Evolutionary conservation across 2,329 filamentous ascomycete species (phyloP).

Genomic region (Graphilbum ipis-grandicollis): DNA sequence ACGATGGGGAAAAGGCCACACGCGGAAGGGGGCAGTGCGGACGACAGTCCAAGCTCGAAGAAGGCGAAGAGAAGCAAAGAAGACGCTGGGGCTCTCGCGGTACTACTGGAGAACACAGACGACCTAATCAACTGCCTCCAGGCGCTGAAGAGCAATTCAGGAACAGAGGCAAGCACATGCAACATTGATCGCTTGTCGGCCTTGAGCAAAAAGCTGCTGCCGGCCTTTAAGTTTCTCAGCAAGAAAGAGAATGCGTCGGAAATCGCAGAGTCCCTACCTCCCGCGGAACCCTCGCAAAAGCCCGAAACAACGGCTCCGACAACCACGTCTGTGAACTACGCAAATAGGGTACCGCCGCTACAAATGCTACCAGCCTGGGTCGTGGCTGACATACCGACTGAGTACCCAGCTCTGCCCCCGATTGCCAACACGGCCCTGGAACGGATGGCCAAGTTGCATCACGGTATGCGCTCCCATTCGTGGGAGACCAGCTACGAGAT

Average conservation of each 20-base stretch:
- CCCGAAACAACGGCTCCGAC: neutral
- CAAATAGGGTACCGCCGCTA: slow-evolving; percentile 2
- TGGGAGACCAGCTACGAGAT: slow-evolving; percentile 50
- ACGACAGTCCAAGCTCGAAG: neutral
- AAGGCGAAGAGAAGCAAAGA: neutral
- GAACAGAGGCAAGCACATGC: slow-evolving; percentile 9
- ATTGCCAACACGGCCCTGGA: slow-evolving; percentile 43
- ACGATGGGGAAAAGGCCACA: neutral
- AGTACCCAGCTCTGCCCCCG: slow-evolving; percentile 40
- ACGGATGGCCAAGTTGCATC: slow-evolving; percentile 48
- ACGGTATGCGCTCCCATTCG: slow-evolving; percentile 21
- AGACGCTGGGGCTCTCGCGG: slow-evolving; percentile 11
- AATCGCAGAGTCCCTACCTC: too few relatives aligned
- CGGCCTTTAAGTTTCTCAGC: slow-evolving; percentile 11
- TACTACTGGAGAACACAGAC: slow-evolving; percentile 18
- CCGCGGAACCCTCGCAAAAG: neutral
- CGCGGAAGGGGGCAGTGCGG: too few relatives aligned
- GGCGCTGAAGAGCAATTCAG: slow-evolving; percentile 16
- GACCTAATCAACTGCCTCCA: slow-evolving; percentile 21
- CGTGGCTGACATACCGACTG: slow-evolving; percentile 26
- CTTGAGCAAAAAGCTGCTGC: slow-evolving; percentile 13
- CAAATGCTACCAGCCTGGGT: slow-evolving; percentile 21
- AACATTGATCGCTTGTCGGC: slow-evolving; percentile 6
- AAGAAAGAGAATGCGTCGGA: neutral
- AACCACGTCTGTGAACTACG: neutral